phyloP scores from a whole-genome alignment of 495 filamentous ascomycete genomes.

The Penicillium cosmopolitanum region DNA sequence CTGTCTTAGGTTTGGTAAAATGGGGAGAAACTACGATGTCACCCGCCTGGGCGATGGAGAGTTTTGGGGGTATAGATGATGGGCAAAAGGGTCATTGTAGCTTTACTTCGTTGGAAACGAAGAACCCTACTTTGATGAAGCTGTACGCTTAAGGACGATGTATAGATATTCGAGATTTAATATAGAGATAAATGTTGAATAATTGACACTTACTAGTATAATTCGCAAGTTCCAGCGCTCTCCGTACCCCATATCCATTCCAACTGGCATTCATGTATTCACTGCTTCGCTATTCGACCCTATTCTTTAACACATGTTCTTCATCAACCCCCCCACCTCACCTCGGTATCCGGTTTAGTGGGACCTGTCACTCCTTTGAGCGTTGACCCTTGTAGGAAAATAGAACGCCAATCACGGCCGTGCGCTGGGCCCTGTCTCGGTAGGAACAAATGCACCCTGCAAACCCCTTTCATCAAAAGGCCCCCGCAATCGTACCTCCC shows the following conservation, averaged over 20 bases:
- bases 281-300: not conserved
- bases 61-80: not conserved
- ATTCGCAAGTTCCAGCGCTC: too few relatives aligned
- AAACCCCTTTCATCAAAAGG: not conserved
- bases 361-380: conserved; percentile 1
- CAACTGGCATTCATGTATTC: not conserved
- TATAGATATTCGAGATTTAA: not conserved
- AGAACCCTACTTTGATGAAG: conserved; percentile 14
- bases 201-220: too few relatives aligned
- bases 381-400: conserved; percentile 10
- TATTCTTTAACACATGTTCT: not conserved
- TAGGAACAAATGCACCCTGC: not conserved
- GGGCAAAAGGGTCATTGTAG: conserved; percentile 17
- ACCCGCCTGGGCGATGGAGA: not conserved
- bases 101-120: conserved; percentile 13
- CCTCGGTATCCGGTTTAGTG: conserved; percentile 4
- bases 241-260: not conserved
- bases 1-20: not conserved
- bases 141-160: conserved; percentile 14
- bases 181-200: not conserved
- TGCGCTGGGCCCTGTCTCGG: not conserved
- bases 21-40: conserved; percentile 15
- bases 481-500: not conserved
- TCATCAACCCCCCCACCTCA: not conserved
- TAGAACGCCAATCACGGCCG: conserved; percentile 4